Evolutionary conservation across 1,284 basidiomycete genomes (phyloP).

Genomic region (Apiotrichum veenhuisii): DNA sequence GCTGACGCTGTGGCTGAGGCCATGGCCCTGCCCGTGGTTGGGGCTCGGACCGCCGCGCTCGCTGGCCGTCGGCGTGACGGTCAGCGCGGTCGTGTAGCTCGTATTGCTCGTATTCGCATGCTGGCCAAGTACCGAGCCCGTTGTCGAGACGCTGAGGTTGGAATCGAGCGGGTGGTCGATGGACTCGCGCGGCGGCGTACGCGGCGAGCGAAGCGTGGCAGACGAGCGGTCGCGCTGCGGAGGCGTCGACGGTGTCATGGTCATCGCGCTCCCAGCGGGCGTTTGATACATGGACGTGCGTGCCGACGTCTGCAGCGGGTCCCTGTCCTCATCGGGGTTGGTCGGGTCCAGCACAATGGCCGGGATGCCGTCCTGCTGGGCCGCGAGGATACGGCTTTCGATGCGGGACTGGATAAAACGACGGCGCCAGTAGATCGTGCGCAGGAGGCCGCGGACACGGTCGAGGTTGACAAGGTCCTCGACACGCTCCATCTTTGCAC

Average conservation of each 20-base stretch:
- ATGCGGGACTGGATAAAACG: conserved; percentile 55
- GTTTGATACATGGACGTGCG: conserved; percentile 7
- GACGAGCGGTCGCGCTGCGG: neutral
- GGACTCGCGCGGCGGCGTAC: neutral
- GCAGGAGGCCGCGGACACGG: conserved; percentile 70
- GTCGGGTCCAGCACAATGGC: conserved; percentile 47
- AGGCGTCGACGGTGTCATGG: neutral
- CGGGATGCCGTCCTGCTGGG: conserved; percentile 41
- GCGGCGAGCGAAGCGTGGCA: neutral
- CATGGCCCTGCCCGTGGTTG: too few relatives aligned
- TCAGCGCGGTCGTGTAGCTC: conserved; percentile 1
- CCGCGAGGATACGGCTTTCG: conserved; percentile 21
- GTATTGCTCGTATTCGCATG: neutral
- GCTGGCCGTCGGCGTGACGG: neutral
- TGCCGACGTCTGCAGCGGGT: conserved; percentile 17
- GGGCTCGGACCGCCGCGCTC: neutral
- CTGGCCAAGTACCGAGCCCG: neutral
- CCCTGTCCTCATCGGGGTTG: conserved; percentile 13
- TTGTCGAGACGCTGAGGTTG: neutral
- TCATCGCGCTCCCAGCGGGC: neutral
- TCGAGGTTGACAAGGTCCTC: conserved; percentile 78
- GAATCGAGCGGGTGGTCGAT: neutral
- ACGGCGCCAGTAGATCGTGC: conserved; percentile 68
- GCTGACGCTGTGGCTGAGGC: too few relatives aligned
- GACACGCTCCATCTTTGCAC: conserved; percentile 72